Evolutionary conservation across 345 rosid species (phyloP), one percentile per base, ranked within the genome.

Genomic region (Syzygium aromaticum): DNA sequence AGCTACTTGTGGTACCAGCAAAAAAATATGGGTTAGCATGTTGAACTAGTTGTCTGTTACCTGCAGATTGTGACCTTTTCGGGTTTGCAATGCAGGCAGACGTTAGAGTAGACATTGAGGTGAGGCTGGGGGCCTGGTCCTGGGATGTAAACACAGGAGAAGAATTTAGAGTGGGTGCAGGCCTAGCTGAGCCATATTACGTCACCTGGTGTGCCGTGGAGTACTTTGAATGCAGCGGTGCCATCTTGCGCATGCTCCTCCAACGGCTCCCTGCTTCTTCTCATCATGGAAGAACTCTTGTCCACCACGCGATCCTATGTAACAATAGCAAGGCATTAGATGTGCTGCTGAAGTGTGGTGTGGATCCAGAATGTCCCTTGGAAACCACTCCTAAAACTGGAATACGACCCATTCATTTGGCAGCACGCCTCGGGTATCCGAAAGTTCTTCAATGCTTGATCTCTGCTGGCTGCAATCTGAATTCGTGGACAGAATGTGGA

Each of bases 101-200:
- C 30, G 94, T 89, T 78, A 89, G 87, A 86, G 89, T 84, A 14
- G 93, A 93, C 87, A 84, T 85, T 43, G 90, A 90, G 84, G 94
- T 93, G 85, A 91, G 93, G 87, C 57, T 93, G 27, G 98, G 98
- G 84, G 94, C 95, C 22, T 95, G 96, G 98, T 92, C 94, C 51
- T 93, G 96, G 98, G 96, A 95, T 87, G 86, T 87, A 30, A 88
- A 88, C 56, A 92, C 95, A 5, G 95, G 94, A 28, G 95, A 95
- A 87, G 98, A 94, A 89, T 88, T 91, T 49, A 92, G 94, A 56
- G 95, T 94, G 63, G 97, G 97, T 46, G 96, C 93, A 5, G 95
- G 96, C 86, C 89, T 94, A 6, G 93, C 95, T 5, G 96, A 95
- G 82, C 93, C 95, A 27, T 94, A 91, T 57, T 51, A 86, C 84